These are phyloP conservation scores for Paecilomyces sp. DNA, from an alignment of 2,329 filamentous ascomycete genomes.

Conservation along the genomic window DNA sequence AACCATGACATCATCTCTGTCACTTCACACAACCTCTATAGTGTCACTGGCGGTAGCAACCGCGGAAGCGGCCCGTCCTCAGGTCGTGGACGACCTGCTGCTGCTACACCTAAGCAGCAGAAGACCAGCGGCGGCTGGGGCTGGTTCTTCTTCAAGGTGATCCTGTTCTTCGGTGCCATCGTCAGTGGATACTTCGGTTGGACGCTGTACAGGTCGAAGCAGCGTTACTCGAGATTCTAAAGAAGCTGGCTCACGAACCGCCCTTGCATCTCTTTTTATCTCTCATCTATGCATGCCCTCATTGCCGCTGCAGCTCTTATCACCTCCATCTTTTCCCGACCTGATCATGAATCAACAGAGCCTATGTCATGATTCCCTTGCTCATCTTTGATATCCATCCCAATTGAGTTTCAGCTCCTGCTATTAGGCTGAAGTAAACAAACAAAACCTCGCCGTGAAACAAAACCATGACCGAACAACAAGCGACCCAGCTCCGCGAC, in stretches of 20 bases:
- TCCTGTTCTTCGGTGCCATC: slow-evolving; percentile 64
- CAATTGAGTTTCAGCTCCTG: neutral
- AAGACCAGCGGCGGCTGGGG: slow-evolving; percentile 48
- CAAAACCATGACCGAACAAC: neutral
- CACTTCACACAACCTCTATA: slow-evolving; percentile 82
- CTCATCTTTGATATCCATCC: neutral
- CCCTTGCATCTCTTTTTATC: neutral
- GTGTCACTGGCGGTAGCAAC: slow-evolving; percentile 24
- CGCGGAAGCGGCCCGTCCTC: slow-evolving; percentile 16
- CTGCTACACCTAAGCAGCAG: slow-evolving; percentile 8
- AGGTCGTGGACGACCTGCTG: slow-evolving; percentile 12
- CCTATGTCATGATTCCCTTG: neutral
- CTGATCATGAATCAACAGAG: neutral
- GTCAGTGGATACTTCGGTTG: slow-evolving; percentile 78
- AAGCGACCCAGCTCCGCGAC: neutral
- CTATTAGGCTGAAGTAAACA: neutral
- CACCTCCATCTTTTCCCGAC: neutral
- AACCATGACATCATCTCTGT: slow-evolving; percentile 95
- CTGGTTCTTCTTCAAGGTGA: slow-evolving; percentile 73
- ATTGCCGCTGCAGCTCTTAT: neutral
- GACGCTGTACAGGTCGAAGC: slow-evolving; percentile 66
- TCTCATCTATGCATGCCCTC: neutral
- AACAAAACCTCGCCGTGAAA: neutral
- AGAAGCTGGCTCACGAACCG: neutral
- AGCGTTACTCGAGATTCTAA: slow-evolving; percentile 40